Evolutionary conservation across 116 monocot species (phyloP), one percentile per base, ranked within the genome.

Genomic region (Zostera marina): DNA sequence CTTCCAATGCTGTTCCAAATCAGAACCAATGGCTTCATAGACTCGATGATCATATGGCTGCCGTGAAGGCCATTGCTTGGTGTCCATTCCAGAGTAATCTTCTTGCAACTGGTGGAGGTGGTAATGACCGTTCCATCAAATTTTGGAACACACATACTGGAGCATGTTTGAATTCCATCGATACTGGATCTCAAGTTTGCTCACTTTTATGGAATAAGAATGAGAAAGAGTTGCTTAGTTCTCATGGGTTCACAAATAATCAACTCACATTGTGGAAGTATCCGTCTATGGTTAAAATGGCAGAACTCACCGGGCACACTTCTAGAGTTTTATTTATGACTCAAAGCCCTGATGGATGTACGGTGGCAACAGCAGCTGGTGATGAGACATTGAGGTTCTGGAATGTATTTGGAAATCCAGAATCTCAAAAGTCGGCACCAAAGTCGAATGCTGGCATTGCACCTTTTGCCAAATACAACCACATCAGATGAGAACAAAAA

Each of bases 181-280:
- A 82, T 38, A 78, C 82, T 9, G 77, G 74, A 9, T 70, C 74
- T 1, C 70, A 81, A 68, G 76, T 81, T 1, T 71, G 81, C 38
- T 59, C 65, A 3, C 39, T 81, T 70, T 64, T 73, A 10, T 81
- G 81, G 77, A 81, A 71, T 54, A 77, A 70, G 63, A 70, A 74
- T 11, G 77, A 81, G 49, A 53, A 70, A 53, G 81, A 81, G 59
- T 54, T 81, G 3, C 66, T 88, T 44, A 83, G 88, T 63, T 82
- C 88, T 2, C 88, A 88, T 55, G 88, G 88, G 5, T 80, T 79
- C 41, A 77, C 77, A 0, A 62, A 83, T 48, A 88, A 88, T 60
- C 83, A 88, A 44, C 69, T 88, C 15, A 82, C 83, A 0, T 67
- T 88, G 7, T 88, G 87, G 83, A 82, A 88, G 65, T 88, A 88